Evolutionary conservation across 495 filamentous ascomycete genomes (phyloP), one percentile per base, ranked within the genome.

Genomic region (Penicillium pancosmium): DNA sequence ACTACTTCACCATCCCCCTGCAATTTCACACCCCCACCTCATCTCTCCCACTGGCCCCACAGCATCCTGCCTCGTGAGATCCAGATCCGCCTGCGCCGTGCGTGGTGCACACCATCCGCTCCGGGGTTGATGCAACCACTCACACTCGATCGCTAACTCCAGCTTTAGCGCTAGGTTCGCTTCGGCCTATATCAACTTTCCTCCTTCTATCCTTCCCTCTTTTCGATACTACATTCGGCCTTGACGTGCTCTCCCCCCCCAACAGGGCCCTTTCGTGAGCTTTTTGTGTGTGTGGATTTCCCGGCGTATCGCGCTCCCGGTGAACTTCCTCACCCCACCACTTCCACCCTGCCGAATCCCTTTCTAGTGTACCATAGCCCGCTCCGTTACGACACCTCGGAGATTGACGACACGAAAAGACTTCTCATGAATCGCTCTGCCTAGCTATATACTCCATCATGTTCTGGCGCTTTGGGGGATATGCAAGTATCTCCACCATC

Each of bases 391-490:
- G 61, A 71, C 56, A 60, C 53, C 50, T 63, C 60, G 61, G 68
- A 69, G 65, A 66, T 59, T 52, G 58, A 62, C 59, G 55, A 63
- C 59, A 62, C 60, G 52, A 68, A 65, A 68, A 65, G 63, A 58
- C n/a, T 63, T 76, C 73, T 65, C 72, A 76, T 80, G 78, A 77
- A 60, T 73, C 60, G 65, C 68, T 68, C 66, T 56, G 65, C 64
- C 60, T 63, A 63, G 62, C 72, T 69, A 71, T 71, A 73, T 77
- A 80, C 68, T 73, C 71, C 88, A 91, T 74, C 77, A 97, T 97
- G 93, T 97, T 97, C 75, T 97, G 93, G 93, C 87, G 92, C 74
- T 97, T 97, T 79, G 93, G 95, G 80, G 92, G 92, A 72, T 98
- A 98, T 83, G 91, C 93, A 75, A 96, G 90, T 81, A 88, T 96